Conservation (phyloP, 2,329 filamentous ascomycete genomes). For the Fusarium burgessii region DNA sequence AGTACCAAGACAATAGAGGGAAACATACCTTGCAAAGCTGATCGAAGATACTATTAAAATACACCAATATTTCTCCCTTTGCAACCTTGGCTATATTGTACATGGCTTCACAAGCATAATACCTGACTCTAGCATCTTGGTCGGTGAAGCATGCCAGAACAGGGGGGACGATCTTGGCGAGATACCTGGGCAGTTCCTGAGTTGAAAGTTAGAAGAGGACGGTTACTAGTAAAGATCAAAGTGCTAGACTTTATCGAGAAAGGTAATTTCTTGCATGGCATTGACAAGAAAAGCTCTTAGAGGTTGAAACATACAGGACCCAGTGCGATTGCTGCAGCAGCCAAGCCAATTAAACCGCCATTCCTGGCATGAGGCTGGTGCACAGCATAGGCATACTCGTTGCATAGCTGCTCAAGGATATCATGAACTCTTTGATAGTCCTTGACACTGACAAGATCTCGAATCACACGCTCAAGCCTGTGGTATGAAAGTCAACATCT, state of each 20-base stretch:
- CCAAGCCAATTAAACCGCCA: constrained; percentile 93
- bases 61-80: constrained; percentile 95
- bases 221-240: background rate
- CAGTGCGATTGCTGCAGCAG: constrained; percentile 94
- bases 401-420: constrained; percentile 95
- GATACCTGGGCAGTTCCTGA: constrained; percentile 90
- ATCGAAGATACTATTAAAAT: constrained; percentile 99
- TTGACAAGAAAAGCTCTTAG: background rate
- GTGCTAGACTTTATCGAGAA: background rate
- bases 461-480: constrained; percentile 90
- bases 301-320: constrained; percentile 76
- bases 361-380: constrained; percentile 97
- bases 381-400: constrained; percentile 97
- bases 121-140: constrained; percentile 95
- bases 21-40: constrained; percentile 86
- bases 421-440: constrained; percentile 85
- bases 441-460: constrained; percentile 80
- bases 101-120: constrained; percentile 99
- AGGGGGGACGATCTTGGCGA: constrained; percentile 94
- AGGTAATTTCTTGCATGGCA: background rate
- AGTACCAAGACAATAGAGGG: background rate
- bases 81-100: constrained; percentile 99
- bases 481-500: constrained; percentile 16
- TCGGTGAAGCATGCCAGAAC: constrained; percentile 98
- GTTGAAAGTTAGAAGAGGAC: constrained; percentile 8